These are phyloP conservation scores for Globisporangium parvum DNA, from an alignment of 352 stramenopile species.

Conservation along the genomic window DNA sequence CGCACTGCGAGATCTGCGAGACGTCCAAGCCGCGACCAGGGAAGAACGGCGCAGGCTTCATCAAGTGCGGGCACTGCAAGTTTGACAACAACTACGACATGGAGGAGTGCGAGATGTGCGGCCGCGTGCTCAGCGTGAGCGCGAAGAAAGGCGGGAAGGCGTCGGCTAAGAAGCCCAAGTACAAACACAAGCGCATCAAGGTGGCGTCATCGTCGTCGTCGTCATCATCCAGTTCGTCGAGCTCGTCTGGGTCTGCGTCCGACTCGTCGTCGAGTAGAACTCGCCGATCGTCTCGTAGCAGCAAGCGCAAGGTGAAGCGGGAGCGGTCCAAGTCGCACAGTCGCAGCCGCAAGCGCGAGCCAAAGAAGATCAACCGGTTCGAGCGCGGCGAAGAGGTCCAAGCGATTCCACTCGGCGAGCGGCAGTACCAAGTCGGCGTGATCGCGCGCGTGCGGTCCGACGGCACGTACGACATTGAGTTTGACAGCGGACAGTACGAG, in stretches of 20 bases:
- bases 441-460: constrained; percentile 44
- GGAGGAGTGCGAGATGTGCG: constrained; percentile 65
- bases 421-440: constrained; percentile 42
- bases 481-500: constrained; percentile 50
- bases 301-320: constrained; percentile 21
- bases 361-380: constrained; percentile 27
- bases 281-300: constrained; percentile 22
- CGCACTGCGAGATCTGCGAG: constrained; percentile 66
- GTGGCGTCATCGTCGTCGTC: neutral
- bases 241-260: constrained; percentile 23
- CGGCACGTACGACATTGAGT: constrained; percentile 63
- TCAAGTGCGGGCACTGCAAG: constrained; percentile 59
- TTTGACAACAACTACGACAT: constrained; percentile 77
- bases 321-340: constrained; percentile 20
- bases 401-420: constrained; percentile 40
- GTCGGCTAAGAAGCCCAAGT: constrained; percentile 19
- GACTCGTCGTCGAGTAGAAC: constrained; percentile 23
- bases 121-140: constrained; percentile 24
- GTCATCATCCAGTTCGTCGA: neutral
- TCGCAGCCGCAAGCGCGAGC: constrained; percentile 18
- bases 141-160: constrained; percentile 27
- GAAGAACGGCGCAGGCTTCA: constrained; percentile 37
- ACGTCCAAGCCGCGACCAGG: constrained; percentile 50
- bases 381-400: constrained; percentile 55
- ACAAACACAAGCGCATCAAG: constrained; percentile 12